These are phyloP conservation scores for Periglandula ipomoeae DNA, from an alignment of 2,329 filamentous ascomycete genomes.

Conservation along the genomic window DNA sequence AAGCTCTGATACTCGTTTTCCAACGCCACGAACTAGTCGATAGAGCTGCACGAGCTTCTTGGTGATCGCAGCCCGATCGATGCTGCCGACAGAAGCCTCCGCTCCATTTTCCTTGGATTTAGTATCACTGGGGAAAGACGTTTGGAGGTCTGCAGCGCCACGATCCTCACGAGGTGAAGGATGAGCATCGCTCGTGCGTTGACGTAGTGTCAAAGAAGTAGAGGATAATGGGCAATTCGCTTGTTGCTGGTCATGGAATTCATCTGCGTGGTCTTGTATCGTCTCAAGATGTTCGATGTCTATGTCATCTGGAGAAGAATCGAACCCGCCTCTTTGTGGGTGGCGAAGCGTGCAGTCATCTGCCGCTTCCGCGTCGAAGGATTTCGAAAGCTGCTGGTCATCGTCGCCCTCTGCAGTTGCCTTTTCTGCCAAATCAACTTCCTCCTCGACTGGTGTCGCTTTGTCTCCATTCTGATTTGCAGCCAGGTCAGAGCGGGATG, in stretches of 20 bases:
- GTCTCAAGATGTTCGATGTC: conserved; percentile 32
- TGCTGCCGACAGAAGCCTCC: background rate
- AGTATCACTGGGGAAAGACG: background rate
- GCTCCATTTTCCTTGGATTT: background rate
- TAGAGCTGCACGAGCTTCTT: conserved; percentile 4
- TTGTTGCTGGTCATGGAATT: conserved; percentile 15
- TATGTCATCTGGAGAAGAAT: conserved; percentile 37
- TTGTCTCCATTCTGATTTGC: no score
- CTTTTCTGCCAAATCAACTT: no score
- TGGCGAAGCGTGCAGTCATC: no score
- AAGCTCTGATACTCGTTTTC: conserved; percentile 5
- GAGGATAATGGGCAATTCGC: background rate
- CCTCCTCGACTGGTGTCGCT: no score
- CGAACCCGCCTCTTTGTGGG: background rate
- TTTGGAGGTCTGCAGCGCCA: background rate
- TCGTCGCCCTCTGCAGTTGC: no score
- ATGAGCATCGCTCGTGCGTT: background rate
- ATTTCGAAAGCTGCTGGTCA: no score
- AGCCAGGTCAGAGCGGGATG: no score
- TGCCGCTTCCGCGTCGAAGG: no score
- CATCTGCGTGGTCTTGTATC: conserved; percentile 17
- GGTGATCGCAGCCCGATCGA: conserved; percentile 4
- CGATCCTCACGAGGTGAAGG: background rate
- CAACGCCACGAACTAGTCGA: conserved; percentile 3
- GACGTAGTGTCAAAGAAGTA: background rate